A percentile compares a stretch with the other conserved stretches of the same genome.
Evolutionary conservation across 2,329 filamentous ascomycete genomes (phyloP).

Genomic region (Pseudopithomyces maydicus): DNA sequence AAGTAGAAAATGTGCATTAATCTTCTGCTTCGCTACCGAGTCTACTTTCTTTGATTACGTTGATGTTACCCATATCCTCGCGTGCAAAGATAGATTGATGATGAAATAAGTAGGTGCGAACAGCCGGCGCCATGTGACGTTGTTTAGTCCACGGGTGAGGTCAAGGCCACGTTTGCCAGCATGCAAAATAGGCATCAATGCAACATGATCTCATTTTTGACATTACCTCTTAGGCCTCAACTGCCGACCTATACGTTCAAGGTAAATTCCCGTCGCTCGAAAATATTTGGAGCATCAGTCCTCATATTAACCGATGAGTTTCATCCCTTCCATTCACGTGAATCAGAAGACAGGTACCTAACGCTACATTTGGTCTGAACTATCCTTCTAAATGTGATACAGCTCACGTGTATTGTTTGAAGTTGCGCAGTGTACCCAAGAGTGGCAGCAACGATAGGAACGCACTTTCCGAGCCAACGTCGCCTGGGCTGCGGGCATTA

Average conservation of each 20-base stretch:
- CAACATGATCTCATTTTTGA: too few relatives aligned
- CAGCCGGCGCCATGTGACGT: too few relatives aligned
- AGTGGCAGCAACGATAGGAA: slow-evolving; percentile 16
- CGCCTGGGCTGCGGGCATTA: slow-evolving; percentile 18
- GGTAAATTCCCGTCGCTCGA: slow-evolving; percentile 10
- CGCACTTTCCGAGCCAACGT: slow-evolving; percentile 17
- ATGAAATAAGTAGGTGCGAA: too few relatives aligned
- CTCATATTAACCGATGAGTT: slow-evolving; percentile 18
- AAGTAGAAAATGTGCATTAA: too few relatives aligned
- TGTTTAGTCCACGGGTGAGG: too few relatives aligned
- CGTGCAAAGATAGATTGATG: too few relatives aligned
- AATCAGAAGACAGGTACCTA: slow-evolving; percentile 18
- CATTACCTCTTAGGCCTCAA: not conserved
- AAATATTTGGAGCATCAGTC: slow-evolving; percentile 22
- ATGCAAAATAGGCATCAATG: too few relatives aligned
- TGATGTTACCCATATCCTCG: too few relatives aligned
- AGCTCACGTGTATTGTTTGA: slow-evolving; percentile 8
- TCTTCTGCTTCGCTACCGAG: too few relatives aligned
- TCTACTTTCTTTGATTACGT: too few relatives aligned
- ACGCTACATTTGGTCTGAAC: slow-evolving; percentile 10
- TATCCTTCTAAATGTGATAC: not conserved
- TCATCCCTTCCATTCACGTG: slow-evolving; percentile 18
- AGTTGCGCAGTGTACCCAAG: slow-evolving; percentile 7
- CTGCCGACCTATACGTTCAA: not conserved
- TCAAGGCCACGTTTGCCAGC: too few relatives aligned